These are phyloP conservation scores for Rhinocladiella similis DNA, from an alignment of 2,329 filamentous ascomycete genomes.

Conservation along the genomic window DNA sequence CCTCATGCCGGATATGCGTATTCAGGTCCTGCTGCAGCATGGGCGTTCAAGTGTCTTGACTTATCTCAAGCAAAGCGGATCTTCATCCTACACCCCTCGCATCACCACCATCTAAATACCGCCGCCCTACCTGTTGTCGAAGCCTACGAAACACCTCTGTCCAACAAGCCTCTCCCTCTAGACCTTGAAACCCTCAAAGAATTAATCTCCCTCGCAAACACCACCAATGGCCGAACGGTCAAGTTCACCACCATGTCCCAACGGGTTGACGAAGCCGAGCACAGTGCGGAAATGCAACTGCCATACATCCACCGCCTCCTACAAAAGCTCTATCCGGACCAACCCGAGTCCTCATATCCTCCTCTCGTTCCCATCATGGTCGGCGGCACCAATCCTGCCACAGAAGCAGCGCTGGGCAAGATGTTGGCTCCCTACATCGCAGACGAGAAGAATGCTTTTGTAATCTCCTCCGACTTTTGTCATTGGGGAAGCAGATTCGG, in stretches of 20 bases:
- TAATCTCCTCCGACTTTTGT: slow-evolving; percentile 94
- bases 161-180: slow-evolving; percentile 44
- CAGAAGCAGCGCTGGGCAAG: slow-evolving; percentile 68
- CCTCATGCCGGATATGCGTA: slow-evolving; percentile 93
- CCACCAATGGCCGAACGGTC: slow-evolving; percentile 25
- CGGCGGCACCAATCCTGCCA: slow-evolving; percentile 66
- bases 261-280: slow-evolving; percentile 74
- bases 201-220: slow-evolving; percentile 36
- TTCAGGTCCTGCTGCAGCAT: slow-evolving; percentile 88
- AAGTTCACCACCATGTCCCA: slow-evolving; percentile 58
- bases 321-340: slow-evolving; percentile 53
- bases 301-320: slow-evolving; percentile 86
- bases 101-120: slow-evolving; percentile 76
- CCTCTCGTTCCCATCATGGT: slow-evolving; percentile 82
- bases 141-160: slow-evolving; percentile 46
- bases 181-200: slow-evolving; percentile 45
- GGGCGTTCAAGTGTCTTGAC: slow-evolving; percentile 89
- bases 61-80: slow-evolving; percentile 81
- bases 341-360: slow-evolving; percentile 60
- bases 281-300: slow-evolving; percentile 95
- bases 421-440: slow-evolving; percentile 76
- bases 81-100: slow-evolving; percentile 90
- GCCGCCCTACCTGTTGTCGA: slow-evolving; percentile 74
- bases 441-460: slow-evolving; percentile 72
- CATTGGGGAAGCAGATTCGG: slow-evolving; percentile 87